A percentile compares a stretch with the other conserved stretches of the same genome.
phyloP scores from a whole-genome alignment of 2,329 filamentous ascomycete genomes.

The Coniochaeta hoffmannii region DNA sequence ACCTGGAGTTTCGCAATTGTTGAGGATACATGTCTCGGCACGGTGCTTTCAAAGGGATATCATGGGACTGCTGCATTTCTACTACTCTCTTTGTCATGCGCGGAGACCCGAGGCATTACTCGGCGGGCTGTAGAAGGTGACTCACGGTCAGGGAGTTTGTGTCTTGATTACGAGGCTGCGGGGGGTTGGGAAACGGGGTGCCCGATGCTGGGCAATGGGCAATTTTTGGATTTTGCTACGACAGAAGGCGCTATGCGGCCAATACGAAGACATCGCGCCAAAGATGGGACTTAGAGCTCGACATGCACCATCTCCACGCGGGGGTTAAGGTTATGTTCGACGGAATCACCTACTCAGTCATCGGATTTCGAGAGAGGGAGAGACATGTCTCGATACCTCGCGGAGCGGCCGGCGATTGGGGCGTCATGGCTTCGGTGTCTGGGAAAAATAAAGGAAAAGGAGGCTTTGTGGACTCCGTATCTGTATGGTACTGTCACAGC shows the following conservation, averaged over 20 bases:
- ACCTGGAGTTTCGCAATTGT: not conserved
- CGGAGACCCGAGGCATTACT: not conserved
- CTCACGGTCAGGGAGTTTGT: not conserved
- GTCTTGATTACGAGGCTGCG: not conserved
- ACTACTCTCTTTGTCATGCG: not conserved
- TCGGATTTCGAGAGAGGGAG: not conserved
- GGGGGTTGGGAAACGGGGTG: not conserved
- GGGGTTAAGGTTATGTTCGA: not conserved
- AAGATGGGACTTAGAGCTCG: not conserved
- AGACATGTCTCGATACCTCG: not conserved
- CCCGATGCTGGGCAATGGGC: not conserved
- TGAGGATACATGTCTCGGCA: not conserved
- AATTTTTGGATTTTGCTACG: not conserved
- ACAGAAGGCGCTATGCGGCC: not conserved
- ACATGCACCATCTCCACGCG: constrained; percentile 1
- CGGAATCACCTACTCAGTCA: not conserved
- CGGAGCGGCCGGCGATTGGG: not conserved
- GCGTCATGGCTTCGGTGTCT: constrained; percentile 1
- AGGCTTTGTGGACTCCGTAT: not conserved
- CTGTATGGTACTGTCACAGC: not conserved
- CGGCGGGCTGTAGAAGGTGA: not conserved
- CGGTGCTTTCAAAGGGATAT: not conserved
- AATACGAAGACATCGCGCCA: not conserved
- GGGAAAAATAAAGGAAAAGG: not conserved
- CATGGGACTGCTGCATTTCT: not conserved